A percentile compares a stretch with the other conserved stretches of the same genome.
Evolutionary conservation across 257 asterid species (phyloP).

Genomic region (Przewalskia tangutica): DNA sequence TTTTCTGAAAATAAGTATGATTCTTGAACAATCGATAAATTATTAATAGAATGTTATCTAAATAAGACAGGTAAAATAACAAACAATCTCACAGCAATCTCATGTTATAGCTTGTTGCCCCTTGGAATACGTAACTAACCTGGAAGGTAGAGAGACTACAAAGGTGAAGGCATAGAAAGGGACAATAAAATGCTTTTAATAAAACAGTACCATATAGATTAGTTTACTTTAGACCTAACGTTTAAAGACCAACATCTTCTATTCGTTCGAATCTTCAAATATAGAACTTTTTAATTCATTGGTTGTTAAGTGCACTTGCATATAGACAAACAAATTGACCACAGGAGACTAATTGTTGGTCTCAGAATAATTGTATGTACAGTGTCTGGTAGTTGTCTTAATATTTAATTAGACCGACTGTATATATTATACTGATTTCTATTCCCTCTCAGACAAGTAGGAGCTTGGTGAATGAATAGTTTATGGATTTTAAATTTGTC

Average conservation of each 20-base stretch:
- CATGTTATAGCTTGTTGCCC: not conserved
- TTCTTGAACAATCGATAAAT: too few relatives aligned
- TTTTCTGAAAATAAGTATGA: too few relatives aligned
- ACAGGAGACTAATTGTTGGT: not conserved
- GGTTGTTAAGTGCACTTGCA: not conserved
- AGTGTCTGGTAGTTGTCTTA: not conserved
- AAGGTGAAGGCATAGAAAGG: not conserved
- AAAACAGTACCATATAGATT: not conserved
- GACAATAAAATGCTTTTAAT: not conserved
- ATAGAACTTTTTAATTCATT: not conserved
- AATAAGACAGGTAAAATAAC: not conserved
- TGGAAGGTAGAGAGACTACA: not conserved
- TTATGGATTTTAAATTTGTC: too few relatives aligned
- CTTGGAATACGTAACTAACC: not conserved
- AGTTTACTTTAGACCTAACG: not conserved
- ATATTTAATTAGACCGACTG: not conserved
- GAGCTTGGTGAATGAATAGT: not conserved
- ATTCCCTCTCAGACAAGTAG: too few relatives aligned
- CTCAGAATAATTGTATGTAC: not conserved
- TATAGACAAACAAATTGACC: not conserved
- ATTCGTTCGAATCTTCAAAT: not conserved
- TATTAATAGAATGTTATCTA: not conserved
- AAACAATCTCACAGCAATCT: not conserved
- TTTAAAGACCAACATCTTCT: not conserved
- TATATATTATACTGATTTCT: not conserved